A percentile compares a stretch with the other conserved stretches of the same genome.
Conservation (phyloP, 306 rosid genomes). For the Calophaca sinica region DNA sequence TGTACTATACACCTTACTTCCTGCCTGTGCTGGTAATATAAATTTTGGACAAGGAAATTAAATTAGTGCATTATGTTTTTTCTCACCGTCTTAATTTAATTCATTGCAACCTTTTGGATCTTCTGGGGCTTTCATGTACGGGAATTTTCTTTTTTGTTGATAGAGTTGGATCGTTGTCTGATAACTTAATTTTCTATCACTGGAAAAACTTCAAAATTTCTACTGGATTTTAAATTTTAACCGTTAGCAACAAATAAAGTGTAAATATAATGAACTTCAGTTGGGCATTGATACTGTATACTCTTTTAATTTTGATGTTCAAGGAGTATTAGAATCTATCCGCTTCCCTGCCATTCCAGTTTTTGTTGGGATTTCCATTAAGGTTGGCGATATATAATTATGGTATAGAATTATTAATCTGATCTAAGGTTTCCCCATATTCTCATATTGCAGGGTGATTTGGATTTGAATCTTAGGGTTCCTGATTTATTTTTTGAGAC, state of each 20-base stretch:
- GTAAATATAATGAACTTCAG: conserved; percentile 1
- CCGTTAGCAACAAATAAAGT: conserved; percentile 1
- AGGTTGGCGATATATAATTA: background rate
- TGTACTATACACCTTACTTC: background rate
- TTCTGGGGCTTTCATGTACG: background rate
- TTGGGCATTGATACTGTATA: background rate
- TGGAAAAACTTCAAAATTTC: background rate
- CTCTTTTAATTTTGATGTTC: conserved; percentile 1
- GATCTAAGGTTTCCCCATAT: conserved; percentile 1
- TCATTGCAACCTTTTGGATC: background rate
- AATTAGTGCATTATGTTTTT: background rate
- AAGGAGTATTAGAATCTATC: background rate
- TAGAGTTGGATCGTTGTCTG: background rate
- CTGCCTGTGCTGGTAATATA: background rate
- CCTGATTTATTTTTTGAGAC: conserved; percentile 58
- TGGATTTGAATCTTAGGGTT: conserved; percentile 59
- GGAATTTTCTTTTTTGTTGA: conserved; percentile 14
- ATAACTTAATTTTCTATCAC: background rate
- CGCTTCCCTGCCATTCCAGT: background rate
- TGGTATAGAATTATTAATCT: background rate
- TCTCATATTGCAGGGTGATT: conserved; percentile 59
- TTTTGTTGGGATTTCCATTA: background rate
- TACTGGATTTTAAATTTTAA: conserved; percentile 3
- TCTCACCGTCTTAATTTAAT: background rate
- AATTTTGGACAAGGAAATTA: background rate